Evolutionary conservation across 805 yeast species (phyloP).

Genomic region (Teunomyces barrocoloradensis): DNA sequence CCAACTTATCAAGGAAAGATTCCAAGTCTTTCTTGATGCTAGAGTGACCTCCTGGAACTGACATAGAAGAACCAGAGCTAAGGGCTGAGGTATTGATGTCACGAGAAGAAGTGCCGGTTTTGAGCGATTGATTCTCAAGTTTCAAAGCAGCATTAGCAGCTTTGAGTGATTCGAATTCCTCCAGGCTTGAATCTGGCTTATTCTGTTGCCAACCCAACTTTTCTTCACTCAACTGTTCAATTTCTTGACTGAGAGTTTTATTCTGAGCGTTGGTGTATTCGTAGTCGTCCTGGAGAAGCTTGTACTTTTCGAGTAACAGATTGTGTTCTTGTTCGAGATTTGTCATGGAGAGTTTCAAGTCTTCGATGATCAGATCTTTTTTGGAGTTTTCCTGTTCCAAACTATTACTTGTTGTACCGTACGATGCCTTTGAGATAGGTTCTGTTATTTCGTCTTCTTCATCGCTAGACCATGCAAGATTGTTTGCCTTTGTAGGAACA

Average conservation of each 20-base stretch:
- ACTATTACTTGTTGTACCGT: too few species aligned
- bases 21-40: slow-evolving; percentile 19
- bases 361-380: slow-evolving; percentile 6
- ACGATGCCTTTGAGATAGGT: neutral
- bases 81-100: neutral
- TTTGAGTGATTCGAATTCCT: slow-evolving; percentile 30
- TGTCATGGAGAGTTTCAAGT: slow-evolving; percentile 8
- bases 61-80: neutral
- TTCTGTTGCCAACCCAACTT: slow-evolving; percentile 9
- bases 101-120: slow-evolving; percentile 13
- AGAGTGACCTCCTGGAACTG: neutral
- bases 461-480: slow-evolving; percentile 84
- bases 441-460: slow-evolving; percentile 55
- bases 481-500: slow-evolving; percentile 74
- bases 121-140: slow-evolving; percentile 38
- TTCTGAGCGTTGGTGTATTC: slow-evolving; percentile 19
- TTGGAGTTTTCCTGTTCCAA: slow-evolving; percentile 5
- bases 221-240: slow-evolving; percentile 19
- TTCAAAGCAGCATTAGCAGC: slow-evolving; percentile 32
- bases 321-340: slow-evolving; percentile 7
- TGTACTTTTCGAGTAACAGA: slow-evolving; percentile 14
- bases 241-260: slow-evolving; percentile 17
- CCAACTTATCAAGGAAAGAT: slow-evolving; percentile 26
- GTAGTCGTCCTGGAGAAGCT: slow-evolving; percentile 22
- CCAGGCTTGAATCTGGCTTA: neutral